Conservation (phyloP, 2,329 filamentous ascomycete genomes). For the Fusarium keratoplasticum region DNA sequence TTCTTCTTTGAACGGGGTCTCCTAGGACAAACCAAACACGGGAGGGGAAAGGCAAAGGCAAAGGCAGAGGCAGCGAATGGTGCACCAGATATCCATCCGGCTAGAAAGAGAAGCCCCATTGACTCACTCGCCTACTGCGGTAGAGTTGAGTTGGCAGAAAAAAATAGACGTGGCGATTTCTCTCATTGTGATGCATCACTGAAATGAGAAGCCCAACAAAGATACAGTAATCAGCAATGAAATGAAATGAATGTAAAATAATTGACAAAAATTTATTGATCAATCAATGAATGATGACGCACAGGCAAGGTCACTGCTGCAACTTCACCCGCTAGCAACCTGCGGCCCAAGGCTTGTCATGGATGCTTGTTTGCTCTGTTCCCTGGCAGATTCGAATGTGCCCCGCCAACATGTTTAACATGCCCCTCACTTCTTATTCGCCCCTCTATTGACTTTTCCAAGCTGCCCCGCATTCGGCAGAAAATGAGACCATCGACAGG, state of each 20-base stretch:
- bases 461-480: slow-evolving; percentile 37
- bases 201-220: slow-evolving; percentile 17
- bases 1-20: slow-evolving; percentile 11
- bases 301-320: slow-evolving; percentile 35
- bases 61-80: slow-evolving; percentile 15
- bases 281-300: slow-evolving; percentile 33
- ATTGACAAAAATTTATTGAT: slow-evolving; percentile 8
- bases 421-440: slow-evolving; percentile 42
- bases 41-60: slow-evolving; percentile 20
- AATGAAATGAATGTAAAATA: neutral
- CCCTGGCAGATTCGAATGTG: slow-evolving; percentile 22
- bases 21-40: slow-evolving; percentile 10
- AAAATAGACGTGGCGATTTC: slow-evolving; percentile 39
- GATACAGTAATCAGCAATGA: slow-evolving; percentile 5
- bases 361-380: slow-evolving; percentile 32
- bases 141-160: slow-evolving; percentile 15
- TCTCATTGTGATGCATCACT: slow-evolving; percentile 26
- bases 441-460: slow-evolving; percentile 37
- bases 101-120: slow-evolving; percentile 33
- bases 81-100: slow-evolving; percentile 20
- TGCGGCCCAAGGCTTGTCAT: slow-evolving; percentile 31
- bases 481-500: slow-evolving; percentile 6
- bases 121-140: slow-evolving; percentile 31
- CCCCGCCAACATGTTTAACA: slow-evolving; percentile 38
- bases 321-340: slow-evolving; percentile 27